Evolutionary conservation across 2,329 filamentous ascomycete species (phyloP).

Genomic region (Coleophoma cylindrospora): DNA sequence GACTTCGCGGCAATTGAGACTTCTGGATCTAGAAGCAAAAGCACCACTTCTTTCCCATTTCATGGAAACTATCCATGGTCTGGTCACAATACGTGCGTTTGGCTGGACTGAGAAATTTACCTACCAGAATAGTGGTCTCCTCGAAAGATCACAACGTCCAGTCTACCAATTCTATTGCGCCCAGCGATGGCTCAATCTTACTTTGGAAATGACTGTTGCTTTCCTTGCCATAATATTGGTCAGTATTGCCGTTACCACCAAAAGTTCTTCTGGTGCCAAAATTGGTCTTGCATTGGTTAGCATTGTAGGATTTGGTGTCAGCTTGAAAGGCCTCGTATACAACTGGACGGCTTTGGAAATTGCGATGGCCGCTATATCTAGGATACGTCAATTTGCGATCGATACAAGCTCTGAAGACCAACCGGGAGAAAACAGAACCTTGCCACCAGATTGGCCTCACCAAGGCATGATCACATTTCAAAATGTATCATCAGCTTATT

Average conservation of each 20-base stretch:
- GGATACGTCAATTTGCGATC: constrained; percentile 30
- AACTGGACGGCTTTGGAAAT: constrained; percentile 53
- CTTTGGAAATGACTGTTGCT: constrained; percentile 39
- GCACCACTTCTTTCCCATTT: constrained; percentile 44
- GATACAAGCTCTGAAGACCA: constrained; percentile 40
- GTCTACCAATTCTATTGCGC: constrained; percentile 51
- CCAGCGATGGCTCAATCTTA: constrained; percentile 49
- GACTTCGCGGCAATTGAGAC: constrained; percentile 44
- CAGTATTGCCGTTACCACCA: constrained; percentile 1
- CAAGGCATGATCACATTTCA: not conserved
- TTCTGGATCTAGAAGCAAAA: constrained; percentile 39
- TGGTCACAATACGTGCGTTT: constrained; percentile 40
- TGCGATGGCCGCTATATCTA: constrained; percentile 47
- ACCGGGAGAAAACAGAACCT: constrained; percentile 9
- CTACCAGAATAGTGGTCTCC: constrained; percentile 19
- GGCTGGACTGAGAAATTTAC: constrained; percentile 29
- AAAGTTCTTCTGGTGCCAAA: not conserved
- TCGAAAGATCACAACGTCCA: constrained; percentile 49
- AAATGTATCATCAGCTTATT: constrained; percentile 1
- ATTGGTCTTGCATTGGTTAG: constrained; percentile 3
- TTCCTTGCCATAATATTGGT: constrained; percentile 11
- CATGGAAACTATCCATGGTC: constrained; percentile 37
- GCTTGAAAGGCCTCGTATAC: not conserved
- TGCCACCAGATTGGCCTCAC: not conserved
- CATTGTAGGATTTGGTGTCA: constrained; percentile 2